Evolutionary conservation across 1,284 basidiomycete genomes (phyloP).

Genomic region (Ustilago trichophora): DNA sequence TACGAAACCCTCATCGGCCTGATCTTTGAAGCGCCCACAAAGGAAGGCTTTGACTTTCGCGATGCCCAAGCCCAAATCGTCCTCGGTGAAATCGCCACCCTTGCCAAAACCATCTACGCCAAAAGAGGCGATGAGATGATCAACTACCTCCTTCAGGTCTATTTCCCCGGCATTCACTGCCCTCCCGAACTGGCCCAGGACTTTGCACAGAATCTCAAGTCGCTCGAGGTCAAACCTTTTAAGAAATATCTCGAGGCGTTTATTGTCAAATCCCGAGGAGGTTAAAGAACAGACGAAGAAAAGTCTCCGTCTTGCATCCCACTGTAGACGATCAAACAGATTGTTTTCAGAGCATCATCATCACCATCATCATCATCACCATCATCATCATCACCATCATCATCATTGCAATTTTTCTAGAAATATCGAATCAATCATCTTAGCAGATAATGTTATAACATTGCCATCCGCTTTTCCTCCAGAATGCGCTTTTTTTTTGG

Average conservation of each 20-base stretch:
- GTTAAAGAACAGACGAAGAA: no score
- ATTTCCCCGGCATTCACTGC: constrained; percentile 88
- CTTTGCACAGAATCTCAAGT: constrained; percentile 69
- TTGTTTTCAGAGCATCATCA: no score
- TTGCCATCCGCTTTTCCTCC: no score
- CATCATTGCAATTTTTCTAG: no score
- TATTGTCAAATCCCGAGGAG: constrained; percentile 47
- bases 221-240: constrained; percentile 78
- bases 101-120: constrained; percentile 80
- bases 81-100: constrained; percentile 63
- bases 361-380: no score
- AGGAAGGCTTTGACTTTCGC: constrained; percentile 83
- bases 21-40: constrained; percentile 83
- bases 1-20: constrained; percentile 87
- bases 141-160: constrained; percentile 80
- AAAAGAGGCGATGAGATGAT: constrained; percentile 84
- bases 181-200: constrained; percentile 80
- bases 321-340: no score
- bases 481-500: no score
- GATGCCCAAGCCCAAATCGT: constrained; percentile 75
- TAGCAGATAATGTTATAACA: no score
- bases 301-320: no score
- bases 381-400: no score
- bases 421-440: no score
- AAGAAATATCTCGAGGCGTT: constrained; percentile 64